Conservation (phyloP, 2,329 filamentous ascomycete genomes). For the Nemania abortiva region DNA sequence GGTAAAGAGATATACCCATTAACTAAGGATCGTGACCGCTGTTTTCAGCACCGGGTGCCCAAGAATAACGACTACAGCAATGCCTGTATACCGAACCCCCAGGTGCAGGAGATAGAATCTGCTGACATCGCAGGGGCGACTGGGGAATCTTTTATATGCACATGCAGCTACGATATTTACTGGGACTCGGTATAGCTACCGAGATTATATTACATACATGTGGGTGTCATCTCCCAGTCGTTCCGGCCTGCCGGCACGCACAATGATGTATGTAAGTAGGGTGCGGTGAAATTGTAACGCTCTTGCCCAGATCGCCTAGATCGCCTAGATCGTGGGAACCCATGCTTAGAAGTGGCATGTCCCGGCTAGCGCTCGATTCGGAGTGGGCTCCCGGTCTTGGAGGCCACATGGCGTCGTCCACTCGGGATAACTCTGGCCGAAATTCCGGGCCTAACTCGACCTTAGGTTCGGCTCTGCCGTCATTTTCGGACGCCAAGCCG, state of each 20-base stretch:
- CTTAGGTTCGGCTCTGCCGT: not conserved
- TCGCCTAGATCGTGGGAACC: not conserved
- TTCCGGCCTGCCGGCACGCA: not conserved
- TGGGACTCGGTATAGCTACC: not conserved
- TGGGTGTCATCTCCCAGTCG: not conserved
- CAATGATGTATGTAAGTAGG: not conserved
- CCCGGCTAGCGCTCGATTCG: slow-evolving; percentile 2
- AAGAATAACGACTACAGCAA: not conserved
- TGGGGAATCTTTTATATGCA: not conserved
- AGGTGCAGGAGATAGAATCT: not conserved
- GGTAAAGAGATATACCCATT: not conserved
- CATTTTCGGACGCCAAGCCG: slow-evolving; percentile 22
- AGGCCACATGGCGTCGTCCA: not conserved
- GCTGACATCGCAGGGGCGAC: not conserved
- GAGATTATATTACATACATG: not conserved
- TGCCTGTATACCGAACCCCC: not conserved
- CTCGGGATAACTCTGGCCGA: slow-evolving; percentile 13
- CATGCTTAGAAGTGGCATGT: not conserved
- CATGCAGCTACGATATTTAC: not conserved
- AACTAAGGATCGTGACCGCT: slow-evolving; percentile 2
- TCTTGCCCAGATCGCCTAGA: not conserved
- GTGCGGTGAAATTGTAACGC: not conserved
- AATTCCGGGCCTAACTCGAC: slow-evolving; percentile 9
- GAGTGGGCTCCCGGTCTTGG: not conserved
- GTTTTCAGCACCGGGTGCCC: slow-evolving; percentile 1